A percentile compares a stretch with the other conserved stretches of the same genome.
These are phyloP conservation scores for Tricholoma sp. DNA, from an alignment of 768 basidiomycete species.

Conservation along the genomic window DNA sequence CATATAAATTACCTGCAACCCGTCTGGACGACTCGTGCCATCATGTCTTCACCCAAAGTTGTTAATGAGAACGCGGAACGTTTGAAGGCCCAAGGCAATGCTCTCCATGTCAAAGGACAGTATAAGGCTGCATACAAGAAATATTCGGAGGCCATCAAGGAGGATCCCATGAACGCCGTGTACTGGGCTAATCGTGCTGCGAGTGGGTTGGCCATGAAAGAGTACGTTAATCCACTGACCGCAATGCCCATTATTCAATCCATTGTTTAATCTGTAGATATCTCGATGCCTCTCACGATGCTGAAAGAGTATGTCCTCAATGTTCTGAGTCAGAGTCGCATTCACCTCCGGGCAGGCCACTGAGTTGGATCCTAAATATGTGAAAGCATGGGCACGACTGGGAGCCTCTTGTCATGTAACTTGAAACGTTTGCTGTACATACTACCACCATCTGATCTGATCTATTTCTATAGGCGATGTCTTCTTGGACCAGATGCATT, in stretches of 20 bases:
- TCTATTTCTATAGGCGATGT: conserved; percentile 18
- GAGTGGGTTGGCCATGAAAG: conserved; percentile 29
- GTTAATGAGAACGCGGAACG: conserved; percentile 14
- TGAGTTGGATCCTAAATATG: conserved; percentile 33
- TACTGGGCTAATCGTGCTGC: conserved; percentile 43
- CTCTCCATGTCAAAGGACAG: conserved; percentile 26
- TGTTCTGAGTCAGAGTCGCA: not conserved
- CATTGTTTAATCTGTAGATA: conserved; percentile 20
- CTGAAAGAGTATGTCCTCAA: conserved; percentile 20
- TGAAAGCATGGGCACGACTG: conserved; percentile 38
- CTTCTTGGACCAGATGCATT: conserved; percentile 13
- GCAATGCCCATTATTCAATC: not conserved
- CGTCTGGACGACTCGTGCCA: not conserved
- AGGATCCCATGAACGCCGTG: conserved; percentile 33
- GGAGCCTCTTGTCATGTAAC: conserved; percentile 29
- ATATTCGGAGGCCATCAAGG: conserved; percentile 37
- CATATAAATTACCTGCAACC: no score
- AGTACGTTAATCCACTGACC: conserved; percentile 14
- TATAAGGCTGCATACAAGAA: conserved; percentile 31
- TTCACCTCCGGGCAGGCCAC: conserved; percentile 24
- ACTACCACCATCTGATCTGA: no score
- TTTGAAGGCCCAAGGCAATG: conserved; percentile 40
- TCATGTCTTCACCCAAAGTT: not conserved
- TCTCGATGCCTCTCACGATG: conserved; percentile 26
- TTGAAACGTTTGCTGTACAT: not conserved